Evolutionary conservation across 257 asterid species (phyloP), one percentile per base, ranked within the genome.

Genomic region (Plantago ovata): DNA sequence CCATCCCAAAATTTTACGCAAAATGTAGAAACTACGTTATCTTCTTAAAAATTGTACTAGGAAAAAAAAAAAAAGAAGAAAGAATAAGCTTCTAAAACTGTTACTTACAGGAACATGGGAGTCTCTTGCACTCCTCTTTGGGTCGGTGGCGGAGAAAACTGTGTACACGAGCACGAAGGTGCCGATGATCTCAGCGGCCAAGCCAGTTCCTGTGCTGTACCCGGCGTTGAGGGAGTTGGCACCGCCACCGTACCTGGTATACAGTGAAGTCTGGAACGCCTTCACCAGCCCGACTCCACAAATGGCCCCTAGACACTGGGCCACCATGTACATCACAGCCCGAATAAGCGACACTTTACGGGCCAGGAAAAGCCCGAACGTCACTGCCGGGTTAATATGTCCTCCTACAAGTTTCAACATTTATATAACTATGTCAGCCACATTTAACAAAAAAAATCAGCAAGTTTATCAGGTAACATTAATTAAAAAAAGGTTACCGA

Each of bases 141-240:
- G 94, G 58, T 85, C 94, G 9, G 94, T 85, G 68, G 94, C 94
- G 33, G 94, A 82, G 79, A 85, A 85, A 50, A 85, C 90, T 9
- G 90, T 85, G 85, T 82, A 85, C 52, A 85, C 87, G 2, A 85
- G 87, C 58, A 85, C 87, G 53, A 85, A 85, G 10, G 94, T 85
- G 47, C 94, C 94, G 48, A 85, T 79, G 49, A 82, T 79, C 80
- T 85, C 94, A 1, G 90, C 90, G 0, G 74, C 61, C 43, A 85
- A 56, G 18, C 87, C 94, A 0, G 68, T 73, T 24, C 84, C 82
- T 22, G 57, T 57, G 81, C 70, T 76, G 75, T 73, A 68, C 33
- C 78, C 82, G n/a, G 1, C 49, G 54, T 53, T 39, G 4, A 85
- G 69, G 39, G 7, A 56, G 63, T 82, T 85, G 12, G 85, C 84